A percentile compares a stretch with the other conserved stretches of the same genome.
Conservation (phyloP, 345 rosid genomes). For the Brassica incana region DNA sequence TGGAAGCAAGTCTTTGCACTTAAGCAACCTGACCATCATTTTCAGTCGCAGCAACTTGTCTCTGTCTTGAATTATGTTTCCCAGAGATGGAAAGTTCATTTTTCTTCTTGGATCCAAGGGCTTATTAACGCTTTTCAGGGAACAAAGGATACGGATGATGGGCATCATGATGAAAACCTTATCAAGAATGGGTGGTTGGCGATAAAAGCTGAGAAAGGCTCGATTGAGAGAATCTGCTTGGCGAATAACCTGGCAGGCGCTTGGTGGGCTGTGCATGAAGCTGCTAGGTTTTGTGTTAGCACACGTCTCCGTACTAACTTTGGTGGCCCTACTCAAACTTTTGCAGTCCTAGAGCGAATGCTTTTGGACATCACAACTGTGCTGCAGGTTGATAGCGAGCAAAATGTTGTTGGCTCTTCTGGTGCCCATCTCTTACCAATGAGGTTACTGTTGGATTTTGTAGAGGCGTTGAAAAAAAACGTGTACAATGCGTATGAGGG, state of each 20-base stretch:
- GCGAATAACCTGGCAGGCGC: constrained; percentile 82
- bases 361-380: constrained; percentile 83
- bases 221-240: constrained; percentile 64
- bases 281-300: constrained; percentile 82
- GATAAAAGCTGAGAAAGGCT: constrained; percentile 59
- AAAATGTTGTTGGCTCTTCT: constrained; percentile 73
- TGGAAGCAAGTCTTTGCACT: constrained; percentile 91
- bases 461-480: constrained; percentile 85
- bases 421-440: constrained; percentile 90
- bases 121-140: constrained; percentile 57
- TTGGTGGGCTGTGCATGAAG: constrained; percentile 98
- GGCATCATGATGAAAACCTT: constrained; percentile 62
- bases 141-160: constrained; percentile 46
- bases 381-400: constrained; percentile 72
- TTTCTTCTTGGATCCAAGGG: constrained; percentile 83
- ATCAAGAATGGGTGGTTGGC: constrained; percentile 52
- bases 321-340: constrained; percentile 97
- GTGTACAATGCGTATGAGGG: constrained; percentile 94
- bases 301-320: constrained; percentile 89
- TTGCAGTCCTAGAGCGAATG: constrained; percentile 92
- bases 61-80: constrained; percentile 87
- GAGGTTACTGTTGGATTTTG: constrained; percentile 89
- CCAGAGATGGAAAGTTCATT: constrained; percentile 86
- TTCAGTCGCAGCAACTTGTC: constrained; percentile 88
- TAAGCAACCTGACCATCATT: constrained; percentile 67